Base-by-base conservation (phyloP, 768 basidiomycete species). In the Mycena rosella region DNA sequence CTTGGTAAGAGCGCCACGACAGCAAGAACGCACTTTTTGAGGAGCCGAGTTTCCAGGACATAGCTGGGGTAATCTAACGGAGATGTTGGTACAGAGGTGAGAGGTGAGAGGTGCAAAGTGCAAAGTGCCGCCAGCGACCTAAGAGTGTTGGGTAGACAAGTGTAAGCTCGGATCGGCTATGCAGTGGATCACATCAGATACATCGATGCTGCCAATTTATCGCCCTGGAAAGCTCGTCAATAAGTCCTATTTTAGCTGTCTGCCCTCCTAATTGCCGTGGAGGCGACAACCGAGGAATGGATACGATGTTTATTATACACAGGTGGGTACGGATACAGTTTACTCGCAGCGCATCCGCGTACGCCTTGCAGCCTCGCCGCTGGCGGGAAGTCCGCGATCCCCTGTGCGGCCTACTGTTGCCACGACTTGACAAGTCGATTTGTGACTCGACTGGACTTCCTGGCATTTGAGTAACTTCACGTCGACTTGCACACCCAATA, bases 21-120 rank as follows among this genome's bases (percentile, higher is more conserved):
- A 61, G 57, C 22, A 58, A 48, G 53, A 53, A 77, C 80, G 53
- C 40, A 84, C 83, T 85, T 79, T 84, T 83, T 24, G 80, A 74
- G 61, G 82, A 73, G 17, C 78, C 83, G 15, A 85, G 70, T 79
- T 88, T 89, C 86, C 88, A 89, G 68, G 88, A 89, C 87, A 89
- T 87, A 58, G 70, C 75, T 63, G 67, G 55, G 32, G 42, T 48
- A 60, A 72, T 69, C 30, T 64, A 68, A 53, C 58, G 59, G 63
- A 65, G 63, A 42, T 76, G 68, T 58, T 73, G 68, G 71, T 72
- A 61, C 71, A 71, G 72, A 72, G 68, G 70, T 72, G 71, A 68
- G 69, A 72, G 54, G 49, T 57, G 56, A 6, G 49, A n/a, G n/a
- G n/a, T n/a, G n/a, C n/a, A 51, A 58, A 52, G 60, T 24, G 55